phyloP scores from a whole-genome alignment of 495 filamentous ascomycete species.

The Penicillium mononematosum region DNA sequence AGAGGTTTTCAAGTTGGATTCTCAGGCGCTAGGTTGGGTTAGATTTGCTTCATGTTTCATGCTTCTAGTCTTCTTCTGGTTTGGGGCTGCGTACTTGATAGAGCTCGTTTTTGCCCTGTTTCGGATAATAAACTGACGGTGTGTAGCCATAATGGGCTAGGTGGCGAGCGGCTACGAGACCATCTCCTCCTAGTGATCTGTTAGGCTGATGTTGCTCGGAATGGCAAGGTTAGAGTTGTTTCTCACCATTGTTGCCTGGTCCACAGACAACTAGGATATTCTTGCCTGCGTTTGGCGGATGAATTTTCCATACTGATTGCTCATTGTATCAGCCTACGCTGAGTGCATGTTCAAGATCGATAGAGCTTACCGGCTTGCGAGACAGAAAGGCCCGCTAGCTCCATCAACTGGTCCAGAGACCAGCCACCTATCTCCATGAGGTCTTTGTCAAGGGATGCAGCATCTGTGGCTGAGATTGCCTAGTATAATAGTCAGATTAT shows the following conservation, averaged over 20 bases:
- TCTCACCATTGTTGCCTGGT: constrained; percentile 88
- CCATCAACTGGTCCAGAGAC: constrained; percentile 96
- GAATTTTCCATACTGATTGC: constrained; percentile 47
- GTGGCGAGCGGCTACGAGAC: constrained; percentile 91
- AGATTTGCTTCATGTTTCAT: neutral
- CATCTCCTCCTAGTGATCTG: constrained; percentile 71
- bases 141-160: constrained; percentile 91
- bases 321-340: neutral
- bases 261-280: constrained; percentile 86
- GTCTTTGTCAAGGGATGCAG: constrained; percentile 84
- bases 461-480: constrained; percentile 85
- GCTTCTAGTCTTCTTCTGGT: neutral
- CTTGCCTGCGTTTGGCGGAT: constrained; percentile 69
- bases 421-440: constrained; percentile 92
- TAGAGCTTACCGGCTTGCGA: constrained; percentile 73
- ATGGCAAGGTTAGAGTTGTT: constrained; percentile 1
- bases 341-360: neutral
- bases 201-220: constrained; percentile 11
- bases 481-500: constrained; percentile 29
- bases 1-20: constrained; percentile 78
- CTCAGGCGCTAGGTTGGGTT: constrained; percentile 60
- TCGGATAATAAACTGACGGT: constrained; percentile 90
- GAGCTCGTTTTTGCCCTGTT: constrained; percentile 82
- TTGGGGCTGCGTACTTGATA: constrained; percentile 59
- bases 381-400: constrained; percentile 88